These are phyloP conservation scores for Brasilioporus rufonigricans DNA, from an alignment of 768 basidiomycete species.

Conservation along the genomic window DNA sequence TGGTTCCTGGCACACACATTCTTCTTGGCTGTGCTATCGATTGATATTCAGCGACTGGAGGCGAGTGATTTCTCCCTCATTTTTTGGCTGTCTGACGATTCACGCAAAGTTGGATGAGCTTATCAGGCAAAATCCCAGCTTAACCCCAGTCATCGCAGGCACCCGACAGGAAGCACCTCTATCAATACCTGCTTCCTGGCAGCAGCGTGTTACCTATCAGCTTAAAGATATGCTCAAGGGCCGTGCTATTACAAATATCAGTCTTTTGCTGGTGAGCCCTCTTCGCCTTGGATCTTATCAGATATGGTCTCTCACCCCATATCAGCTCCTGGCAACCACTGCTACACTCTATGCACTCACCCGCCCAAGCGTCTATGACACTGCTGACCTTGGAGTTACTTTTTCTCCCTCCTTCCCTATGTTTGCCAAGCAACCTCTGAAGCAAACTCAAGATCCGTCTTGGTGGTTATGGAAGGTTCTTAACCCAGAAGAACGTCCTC, in stretches of 20 bases:
- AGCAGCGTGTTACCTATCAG: slow-evolving; percentile 25
- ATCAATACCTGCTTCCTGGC: slow-evolving; percentile 29
- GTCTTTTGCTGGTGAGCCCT: slow-evolving; percentile 67
- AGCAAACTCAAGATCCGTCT: slow-evolving; percentile 46
- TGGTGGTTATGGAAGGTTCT: slow-evolving; percentile 74
- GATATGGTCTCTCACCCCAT: slow-evolving; percentile 1
- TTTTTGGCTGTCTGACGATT: slow-evolving; percentile 11
- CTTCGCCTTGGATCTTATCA: not conserved
- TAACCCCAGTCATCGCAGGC: slow-evolving; percentile 43
- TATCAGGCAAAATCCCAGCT: slow-evolving; percentile 64
- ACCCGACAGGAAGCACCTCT: slow-evolving; percentile 24
- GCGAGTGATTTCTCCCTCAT: slow-evolving; percentile 33
- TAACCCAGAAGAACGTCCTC: slow-evolving; percentile 61
- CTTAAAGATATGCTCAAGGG: slow-evolving; percentile 52
- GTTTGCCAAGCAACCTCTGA: slow-evolving; percentile 30
- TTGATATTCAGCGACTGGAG: slow-evolving; percentile 93
- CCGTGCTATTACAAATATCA: slow-evolving; percentile 74
- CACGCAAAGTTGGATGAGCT: slow-evolving; percentile 74
- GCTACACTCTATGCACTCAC: slow-evolving; percentile 75
- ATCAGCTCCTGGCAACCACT: slow-evolving; percentile 74
- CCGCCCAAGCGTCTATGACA: slow-evolving; percentile 41
- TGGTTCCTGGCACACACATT: slow-evolving; percentile 98
- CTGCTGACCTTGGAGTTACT: slow-evolving; percentile 19
- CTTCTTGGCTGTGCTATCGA: slow-evolving; percentile 91
- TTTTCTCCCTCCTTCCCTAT: slow-evolving; percentile 30